Conservation (phyloP, 2,329 filamentous ascomycete species). For the Neopestalotiopsis sp. region DNA sequence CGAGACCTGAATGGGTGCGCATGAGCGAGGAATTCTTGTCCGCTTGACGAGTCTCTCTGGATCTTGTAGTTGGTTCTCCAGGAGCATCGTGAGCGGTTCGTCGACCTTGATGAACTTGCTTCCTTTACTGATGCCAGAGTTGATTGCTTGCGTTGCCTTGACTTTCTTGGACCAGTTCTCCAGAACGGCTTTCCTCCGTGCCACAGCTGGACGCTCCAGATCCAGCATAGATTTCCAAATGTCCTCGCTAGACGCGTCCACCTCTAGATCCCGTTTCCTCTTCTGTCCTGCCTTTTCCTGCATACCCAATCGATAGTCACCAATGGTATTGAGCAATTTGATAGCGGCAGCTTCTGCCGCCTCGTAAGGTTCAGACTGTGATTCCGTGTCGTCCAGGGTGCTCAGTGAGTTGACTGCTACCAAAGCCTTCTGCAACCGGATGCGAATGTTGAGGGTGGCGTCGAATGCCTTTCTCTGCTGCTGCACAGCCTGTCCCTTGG, state of each 20-base stretch:
- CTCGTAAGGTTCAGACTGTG: constrained; percentile 62
- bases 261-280: constrained; percentile 54
- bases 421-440: constrained; percentile 90
- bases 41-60: constrained; percentile 72
- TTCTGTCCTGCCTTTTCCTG: constrained; percentile 48
- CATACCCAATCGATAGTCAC: constrained; percentile 69
- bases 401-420: constrained; percentile 79
- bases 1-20: constrained; percentile 72
- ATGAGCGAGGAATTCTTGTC: constrained; percentile 75
- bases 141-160: constrained; percentile 61
- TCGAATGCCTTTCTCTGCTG: constrained; percentile 87
- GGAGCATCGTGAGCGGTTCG: constrained; percentile 69
- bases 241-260: constrained; percentile 63
- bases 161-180: constrained; percentile 92
- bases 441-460: constrained; percentile 84
- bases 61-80: constrained; percentile 72
- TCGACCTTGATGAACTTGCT: constrained; percentile 46
- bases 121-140: constrained; percentile 56
- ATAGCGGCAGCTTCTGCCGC: constrained; percentile 87
- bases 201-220: constrained; percentile 64
- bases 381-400: constrained; percentile 48
- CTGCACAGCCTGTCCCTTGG: constrained; percentile 87
- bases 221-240: constrained; percentile 76
- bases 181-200: constrained; percentile 73
- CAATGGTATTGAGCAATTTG: constrained; percentile 82